phyloP scores from a whole-genome alignment of 1,139 yeast species.

The Pichia sp. region DNA sequence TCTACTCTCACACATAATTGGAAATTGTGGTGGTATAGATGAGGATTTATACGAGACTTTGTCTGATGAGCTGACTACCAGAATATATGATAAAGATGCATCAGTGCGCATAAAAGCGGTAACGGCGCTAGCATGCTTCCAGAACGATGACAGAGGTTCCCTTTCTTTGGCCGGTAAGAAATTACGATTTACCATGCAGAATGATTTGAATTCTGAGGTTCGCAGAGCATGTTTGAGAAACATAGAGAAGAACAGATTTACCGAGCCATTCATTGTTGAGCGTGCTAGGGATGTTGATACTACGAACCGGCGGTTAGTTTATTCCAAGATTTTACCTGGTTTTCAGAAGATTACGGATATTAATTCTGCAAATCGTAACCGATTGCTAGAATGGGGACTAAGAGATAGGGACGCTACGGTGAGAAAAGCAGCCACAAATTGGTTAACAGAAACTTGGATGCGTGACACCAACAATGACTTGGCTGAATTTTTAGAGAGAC shows the following conservation, averaged over 20 bases:
- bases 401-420: conserved; percentile 80
- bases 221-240: conserved; percentile 79
- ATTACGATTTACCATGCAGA: conserved; percentile 54
- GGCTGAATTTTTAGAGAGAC: conserved; percentile 61
- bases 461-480: conserved; percentile 65
- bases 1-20: conserved; percentile 67
- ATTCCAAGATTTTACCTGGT: conserved; percentile 62
- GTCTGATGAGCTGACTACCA: conserved; percentile 53
- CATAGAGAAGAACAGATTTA: conserved; percentile 49
- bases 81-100: conserved; percentile 77
- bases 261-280: conserved; percentile 62
- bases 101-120: conserved; percentile 79
- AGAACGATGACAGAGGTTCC: conserved; percentile 46
- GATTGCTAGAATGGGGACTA: conserved; percentile 75
- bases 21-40: conserved; percentile 71
- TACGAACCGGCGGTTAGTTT: conserved; percentile 68
- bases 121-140: conserved; percentile 74
- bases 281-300: conserved; percentile 79
- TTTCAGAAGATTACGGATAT: conserved; percentile 64
- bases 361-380: conserved; percentile 57
- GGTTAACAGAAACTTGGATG: conserved; percentile 74
- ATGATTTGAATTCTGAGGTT: conserved; percentile 85
- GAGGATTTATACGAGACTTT: conserved; percentile 65
- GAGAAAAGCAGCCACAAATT: conserved; percentile 61
- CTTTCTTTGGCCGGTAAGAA: conserved; percentile 48